Conservation (phyloP, 2,329 filamentous ascomycete species). For the Xylaria sp. region DNA sequence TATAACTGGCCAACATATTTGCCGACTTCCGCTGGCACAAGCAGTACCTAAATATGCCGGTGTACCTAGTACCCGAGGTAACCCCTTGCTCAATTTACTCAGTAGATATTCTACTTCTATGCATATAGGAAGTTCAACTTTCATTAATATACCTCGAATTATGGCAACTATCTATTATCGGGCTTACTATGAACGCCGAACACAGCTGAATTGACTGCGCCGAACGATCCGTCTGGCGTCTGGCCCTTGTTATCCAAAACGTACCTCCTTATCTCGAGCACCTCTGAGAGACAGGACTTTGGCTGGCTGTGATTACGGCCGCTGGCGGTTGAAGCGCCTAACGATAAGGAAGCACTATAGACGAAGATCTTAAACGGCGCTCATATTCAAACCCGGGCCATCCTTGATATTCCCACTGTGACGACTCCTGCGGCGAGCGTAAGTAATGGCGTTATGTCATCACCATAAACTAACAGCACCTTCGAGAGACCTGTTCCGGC, state of each 20-base stretch:
- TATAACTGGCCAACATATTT: not conserved
- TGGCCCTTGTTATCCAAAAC: not conserved
- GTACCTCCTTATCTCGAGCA: not conserved
- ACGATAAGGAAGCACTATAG: not conserved
- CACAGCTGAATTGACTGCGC: not conserved
- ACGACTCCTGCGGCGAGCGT: not conserved
- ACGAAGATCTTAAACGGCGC: not conserved
- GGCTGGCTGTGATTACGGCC: too few species aligned
- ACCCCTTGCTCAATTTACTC: not conserved
- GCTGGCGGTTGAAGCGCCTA: not conserved
- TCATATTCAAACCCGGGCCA: not conserved
- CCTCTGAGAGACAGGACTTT: not conserved
- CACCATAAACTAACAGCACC: not conserved
- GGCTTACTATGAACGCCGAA: not conserved
- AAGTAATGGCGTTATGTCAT: not conserved
- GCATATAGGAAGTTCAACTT: not conserved
- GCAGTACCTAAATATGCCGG: not conserved
- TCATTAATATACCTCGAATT: not conserved
- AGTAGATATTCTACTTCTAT: not conserved
- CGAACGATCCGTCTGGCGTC: not conserved
- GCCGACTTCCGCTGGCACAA: not conserved
- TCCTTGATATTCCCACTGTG: not conserved
- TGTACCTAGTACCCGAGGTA: not conserved
- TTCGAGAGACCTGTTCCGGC: not conserved
- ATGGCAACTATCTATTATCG: not conserved